Conservation (phyloP, 495 filamentous ascomycete genomes). For the Thozetella sp. region DNA sequence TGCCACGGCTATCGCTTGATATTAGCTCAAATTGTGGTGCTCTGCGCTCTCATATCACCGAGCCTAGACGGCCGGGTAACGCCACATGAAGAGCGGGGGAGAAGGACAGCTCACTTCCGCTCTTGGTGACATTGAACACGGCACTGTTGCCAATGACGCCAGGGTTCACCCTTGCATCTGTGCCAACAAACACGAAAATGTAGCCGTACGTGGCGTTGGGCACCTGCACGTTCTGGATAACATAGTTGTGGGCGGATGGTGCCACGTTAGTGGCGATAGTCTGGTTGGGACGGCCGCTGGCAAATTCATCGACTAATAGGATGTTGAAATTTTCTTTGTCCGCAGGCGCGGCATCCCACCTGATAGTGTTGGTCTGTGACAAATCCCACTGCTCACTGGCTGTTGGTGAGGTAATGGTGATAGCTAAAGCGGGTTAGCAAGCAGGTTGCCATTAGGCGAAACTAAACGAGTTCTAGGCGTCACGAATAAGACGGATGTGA, state of each 20-base stretch:
- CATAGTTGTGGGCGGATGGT: not conserved
- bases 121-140: not conserved
- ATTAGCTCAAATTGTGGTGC: too few species aligned
- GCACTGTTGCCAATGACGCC: not conserved
- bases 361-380: not conserved
- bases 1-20: not conserved
- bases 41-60: too few species aligned
- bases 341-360: not conserved
- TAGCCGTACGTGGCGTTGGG: not conserved
- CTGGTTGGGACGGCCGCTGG: not conserved
- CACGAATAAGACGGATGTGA: too few species aligned
- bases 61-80: too few species aligned
- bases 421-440: not conserved
- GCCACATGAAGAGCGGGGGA: not conserved
- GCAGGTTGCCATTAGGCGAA: too few species aligned
- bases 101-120: not conserved
- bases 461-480: too few species aligned
- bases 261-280: not conserved
- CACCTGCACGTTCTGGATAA: not conserved
- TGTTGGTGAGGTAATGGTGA: not conserved
- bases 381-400: not conserved
- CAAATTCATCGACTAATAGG: not conserved
- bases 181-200: not conserved
- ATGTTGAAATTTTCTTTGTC: not conserved
- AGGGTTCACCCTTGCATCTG: not conserved